Base-by-base conservation (phyloP, 495 filamentous ascomycete species). In the Trichoderma erinaceum region DNA sequence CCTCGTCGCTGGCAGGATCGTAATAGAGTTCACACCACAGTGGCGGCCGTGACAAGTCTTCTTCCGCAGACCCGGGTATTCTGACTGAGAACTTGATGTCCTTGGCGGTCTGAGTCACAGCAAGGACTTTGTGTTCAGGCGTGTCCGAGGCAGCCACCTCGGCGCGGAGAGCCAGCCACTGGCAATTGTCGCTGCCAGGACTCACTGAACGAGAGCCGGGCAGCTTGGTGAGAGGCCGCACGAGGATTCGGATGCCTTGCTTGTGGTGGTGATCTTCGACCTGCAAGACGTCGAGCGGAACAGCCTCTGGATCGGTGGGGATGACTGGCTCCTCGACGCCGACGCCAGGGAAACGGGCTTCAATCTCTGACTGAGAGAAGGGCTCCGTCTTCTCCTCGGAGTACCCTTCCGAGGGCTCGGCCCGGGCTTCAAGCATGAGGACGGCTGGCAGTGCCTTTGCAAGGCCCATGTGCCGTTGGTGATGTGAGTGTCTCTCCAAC, bases 351-450 rank as follows among this genome's bases (percentile, higher is more conserved):
- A 80, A 71, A 65, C 80, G 77, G 38, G 76, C 74, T 38, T 79
- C 75, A 68, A 83, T 77, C 66, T 83, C 80, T 43, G 81, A 78
- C 63, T 81, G 73, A 44, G 81, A 82, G 69, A 83, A 82, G 27
- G 79, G 78, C 71, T 83, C 80, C 56, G 81, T 83, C 72, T 77
- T 82, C 73, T 81, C 78, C 75, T 83, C 80, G 21, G 81, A 82
- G 63, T 67, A 69, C 58, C 72, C 72, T 29, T 71, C 44, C 27
- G 75, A 73, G 68, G 70, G 70, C 63, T 74, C 75, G 38, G 72
- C 68, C 66, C 73, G 73, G 68, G 75, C 68, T 68, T 82, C 80
- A 68, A 75, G 74, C 80, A 81, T 83, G 29, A 73, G 65, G 64
- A 72, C 56, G 68, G 35, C 41, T 27, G 41, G 27, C 29, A 23